Evolutionary conservation across 441 rosid species (phyloP).

Genomic region (Arabidopsis lyrata): DNA sequence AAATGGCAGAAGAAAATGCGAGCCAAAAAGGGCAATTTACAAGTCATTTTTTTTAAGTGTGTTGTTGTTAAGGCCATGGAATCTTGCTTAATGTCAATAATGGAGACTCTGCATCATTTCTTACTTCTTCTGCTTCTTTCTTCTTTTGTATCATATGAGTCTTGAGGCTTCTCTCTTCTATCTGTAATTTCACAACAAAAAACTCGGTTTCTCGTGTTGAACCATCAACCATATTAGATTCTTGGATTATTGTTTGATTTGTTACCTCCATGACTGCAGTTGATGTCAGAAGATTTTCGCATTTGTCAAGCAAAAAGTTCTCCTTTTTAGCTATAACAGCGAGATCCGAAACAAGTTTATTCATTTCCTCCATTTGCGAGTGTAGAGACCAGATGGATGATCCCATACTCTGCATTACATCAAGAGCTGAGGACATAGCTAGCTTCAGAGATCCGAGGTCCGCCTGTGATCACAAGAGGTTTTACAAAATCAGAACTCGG

Average conservation of each 20-base stretch:
- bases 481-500: slow-evolving; percentile 34
- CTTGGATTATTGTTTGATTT: slow-evolving; percentile 2
- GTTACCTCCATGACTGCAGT: slow-evolving; percentile 73
- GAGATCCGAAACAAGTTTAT: slow-evolving; percentile 64
- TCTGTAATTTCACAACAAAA: slow-evolving; percentile 49
- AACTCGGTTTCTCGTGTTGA: slow-evolving; percentile 14
- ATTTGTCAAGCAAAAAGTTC: slow-evolving; percentile 61
- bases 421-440: slow-evolving; percentile 85
- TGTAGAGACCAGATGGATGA: slow-evolving; percentile 68
- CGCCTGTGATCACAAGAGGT: slow-evolving; percentile 56
- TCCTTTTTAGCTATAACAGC: slow-evolving; percentile 61
- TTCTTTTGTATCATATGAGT: slow-evolving; percentile 69
- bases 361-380: slow-evolving; percentile 70
- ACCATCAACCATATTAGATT: background rate
- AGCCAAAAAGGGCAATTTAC: slow-evolving; percentile 31
- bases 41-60: slow-evolving; percentile 2
- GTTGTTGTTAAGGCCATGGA: slow-evolving; percentile 28
- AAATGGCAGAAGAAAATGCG: slow-evolving; percentile 21
- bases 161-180: slow-evolving; percentile 66
- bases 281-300: slow-evolving; percentile 69
- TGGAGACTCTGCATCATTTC: slow-evolving; percentile 29
- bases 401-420: slow-evolving; percentile 85
- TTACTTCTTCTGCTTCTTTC: slow-evolving; percentile 31
- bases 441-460: slow-evolving; percentile 70
- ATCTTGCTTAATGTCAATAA: slow-evolving; percentile 32